Evolutionary conservation across 148 eudicot genomes (phyloP), one percentile per base, ranked within the genome.

Genomic region (Limonium bicolor): DNA sequence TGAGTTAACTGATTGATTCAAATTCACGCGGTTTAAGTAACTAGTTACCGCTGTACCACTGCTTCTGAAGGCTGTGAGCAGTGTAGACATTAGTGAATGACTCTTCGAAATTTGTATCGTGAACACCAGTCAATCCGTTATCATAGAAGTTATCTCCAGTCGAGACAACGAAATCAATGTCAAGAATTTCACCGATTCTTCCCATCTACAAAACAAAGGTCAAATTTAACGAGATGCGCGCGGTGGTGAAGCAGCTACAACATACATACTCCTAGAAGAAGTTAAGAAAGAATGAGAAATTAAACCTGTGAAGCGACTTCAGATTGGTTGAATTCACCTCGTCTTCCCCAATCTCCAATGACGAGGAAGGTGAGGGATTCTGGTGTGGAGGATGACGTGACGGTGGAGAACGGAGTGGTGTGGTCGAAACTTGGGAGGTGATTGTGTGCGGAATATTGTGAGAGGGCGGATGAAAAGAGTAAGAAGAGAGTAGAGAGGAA

Each of bases 121-220:
- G 18, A 27, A 66, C 61, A 1, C 78, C 67, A 1, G 58, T 61
- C 37, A 82, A 61, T 11, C 96, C 96, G 42, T 71, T 20, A 1
- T 71, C 73, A 29, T 86, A 86, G 41, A 86, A 86, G 48, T 86
- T 82, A 30, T 86, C 96, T 8, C 96, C 96, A 0, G 88, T 82
- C 5, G 94, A 86, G 13, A 86, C 52, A 7, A 86, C 56, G 39
- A 87, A 87, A 54, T 79, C 82, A 28, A 65, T 60, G 14, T 76
- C 70, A 36, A 78, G 12, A 33, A 67, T 51, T 38, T 78, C 76
- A 41, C 78, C 96, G 1, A 67, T 58, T 25, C 27, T 60, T 17
- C 96, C 96, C 96, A 87, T 82, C 94, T 87, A 63, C 7, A 42
- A 7, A 26, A 0, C 5, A 5, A 41, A 6, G 20, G n/a, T 7